Evolutionary conservation across 257 asterid genomes (phyloP).

Genomic region (Linaria vulgaris): DNA sequence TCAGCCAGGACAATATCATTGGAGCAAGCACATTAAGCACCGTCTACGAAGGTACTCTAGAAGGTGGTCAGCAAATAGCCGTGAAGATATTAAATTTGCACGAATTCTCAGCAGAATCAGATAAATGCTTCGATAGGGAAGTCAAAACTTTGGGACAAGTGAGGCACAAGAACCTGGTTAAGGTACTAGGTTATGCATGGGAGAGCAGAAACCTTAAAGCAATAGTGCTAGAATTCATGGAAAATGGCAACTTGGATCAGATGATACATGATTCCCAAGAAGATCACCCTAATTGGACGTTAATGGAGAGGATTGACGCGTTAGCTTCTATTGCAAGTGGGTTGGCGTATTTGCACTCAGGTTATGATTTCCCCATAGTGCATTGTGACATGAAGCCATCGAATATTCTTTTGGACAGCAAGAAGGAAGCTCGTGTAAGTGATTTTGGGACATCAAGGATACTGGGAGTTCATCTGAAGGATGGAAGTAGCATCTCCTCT

Average conservation of each 20-base stretch:
- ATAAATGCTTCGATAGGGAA: conserved; percentile 69
- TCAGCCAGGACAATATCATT: conserved; percentile 54
- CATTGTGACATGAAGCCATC: conserved; percentile 91
- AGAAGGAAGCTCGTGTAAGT: conserved; percentile 64
- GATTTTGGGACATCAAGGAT: conserved; percentile 90
- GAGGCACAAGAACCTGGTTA: conserved; percentile 75
- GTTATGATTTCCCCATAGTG: conserved; percentile 72
- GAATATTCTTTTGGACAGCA: conserved; percentile 63
- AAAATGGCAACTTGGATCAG: conserved; percentile 72
- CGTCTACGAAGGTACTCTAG: conserved; percentile 62
- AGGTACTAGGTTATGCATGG: conserved; percentile 80
- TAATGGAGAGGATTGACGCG: conserved; percentile 50
- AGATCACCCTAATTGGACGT: conserved; percentile 35
- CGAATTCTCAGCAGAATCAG: conserved; percentile 57
- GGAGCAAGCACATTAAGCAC: conserved; percentile 75
- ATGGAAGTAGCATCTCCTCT: conserved; percentile 42
- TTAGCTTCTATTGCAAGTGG: conserved; percentile 59
- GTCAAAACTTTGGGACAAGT: conserved; percentile 55
- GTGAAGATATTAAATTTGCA: conserved; percentile 62
- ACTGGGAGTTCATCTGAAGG: conserved; percentile 57
- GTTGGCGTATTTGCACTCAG: conserved; percentile 68
- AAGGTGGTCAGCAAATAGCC: conserved; percentile 51
- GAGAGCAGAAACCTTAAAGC: conserved; percentile 67
- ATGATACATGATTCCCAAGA: conserved; percentile 37
- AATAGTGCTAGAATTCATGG: conserved; percentile 72